Evolutionary conservation across 768 basidiomycete genomes (phyloP).

Genomic region (Psilocybe subaeruginosa): DNA sequence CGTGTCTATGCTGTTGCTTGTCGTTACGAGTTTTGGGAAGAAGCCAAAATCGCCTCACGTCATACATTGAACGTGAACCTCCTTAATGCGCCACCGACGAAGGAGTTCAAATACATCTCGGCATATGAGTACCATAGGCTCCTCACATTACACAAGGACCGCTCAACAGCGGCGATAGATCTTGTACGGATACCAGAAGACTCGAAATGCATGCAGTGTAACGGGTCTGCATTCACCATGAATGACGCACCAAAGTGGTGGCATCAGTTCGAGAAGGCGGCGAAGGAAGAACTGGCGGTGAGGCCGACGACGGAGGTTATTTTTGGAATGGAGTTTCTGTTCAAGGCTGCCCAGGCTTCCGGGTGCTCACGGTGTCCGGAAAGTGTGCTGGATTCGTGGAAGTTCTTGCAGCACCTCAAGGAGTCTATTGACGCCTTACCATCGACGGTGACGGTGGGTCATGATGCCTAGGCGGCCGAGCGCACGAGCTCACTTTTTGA

Average conservation of each 20-base stretch:
- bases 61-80: constrained; percentile 57
- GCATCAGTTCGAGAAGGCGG: constrained; percentile 59
- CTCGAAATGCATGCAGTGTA: constrained; percentile 72
- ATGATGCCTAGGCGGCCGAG: not conserved
- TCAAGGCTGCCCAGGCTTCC: constrained; percentile 47
- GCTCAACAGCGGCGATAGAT: constrained; percentile 49
- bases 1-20: constrained; percentile 76
- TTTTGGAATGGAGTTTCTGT: constrained; percentile 64
- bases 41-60: constrained; percentile 61
- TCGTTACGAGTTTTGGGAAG: constrained; percentile 64
- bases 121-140: constrained; percentile 73
- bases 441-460: constrained; percentile 4
- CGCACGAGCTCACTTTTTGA: not conserved
- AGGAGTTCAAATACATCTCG: constrained; percentile 60
- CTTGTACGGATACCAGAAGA: constrained; percentile 49
- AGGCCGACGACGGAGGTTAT: constrained; percentile 63
- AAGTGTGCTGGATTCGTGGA: constrained; percentile 66
- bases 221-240: constrained; percentile 46
- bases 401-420: constrained; percentile 57
- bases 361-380: constrained; percentile 68
- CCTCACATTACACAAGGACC: constrained; percentile 58
- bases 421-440: constrained; percentile 55
- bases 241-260: constrained; percentile 70
- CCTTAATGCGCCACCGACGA: constrained; percentile 57
- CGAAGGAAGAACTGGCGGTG: constrained; percentile 56